phyloP scores from a whole-genome alignment of 768 basidiomycete species.

The Mycena indigotica region DNA sequence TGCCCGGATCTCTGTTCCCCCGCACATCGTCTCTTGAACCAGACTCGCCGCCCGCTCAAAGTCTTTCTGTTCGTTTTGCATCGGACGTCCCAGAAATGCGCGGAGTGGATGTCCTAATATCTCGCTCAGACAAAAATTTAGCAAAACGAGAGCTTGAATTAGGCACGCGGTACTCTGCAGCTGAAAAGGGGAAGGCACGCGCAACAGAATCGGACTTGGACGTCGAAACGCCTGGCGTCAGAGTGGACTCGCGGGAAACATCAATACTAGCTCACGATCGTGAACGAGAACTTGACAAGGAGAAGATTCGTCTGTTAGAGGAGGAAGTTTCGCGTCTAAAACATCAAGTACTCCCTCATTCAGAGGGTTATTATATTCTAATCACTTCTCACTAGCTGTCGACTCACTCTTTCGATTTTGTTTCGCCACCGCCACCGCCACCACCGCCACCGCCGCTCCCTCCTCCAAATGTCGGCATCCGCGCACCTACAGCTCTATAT shows the following conservation, averaged over 20 bases:
- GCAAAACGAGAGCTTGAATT: constrained; percentile 1
- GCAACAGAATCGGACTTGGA: constrained; percentile 28
- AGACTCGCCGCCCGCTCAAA: constrained; percentile 27
- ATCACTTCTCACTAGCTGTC: constrained; percentile 1
- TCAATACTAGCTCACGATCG: constrained; percentile 45
- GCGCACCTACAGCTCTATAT: constrained; percentile 45
- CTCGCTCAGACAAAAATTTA: background rate
- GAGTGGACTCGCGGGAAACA: constrained; percentile 39
- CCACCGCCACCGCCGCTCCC: constrained; percentile 50
- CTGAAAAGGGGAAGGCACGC: constrained; percentile 51
- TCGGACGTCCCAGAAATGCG: constrained; percentile 12
- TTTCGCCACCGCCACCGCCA: constrained; percentile 41
- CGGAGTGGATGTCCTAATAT: background rate
- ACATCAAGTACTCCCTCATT: constrained; percentile 49
- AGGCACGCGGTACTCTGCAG: constrained; percentile 18
- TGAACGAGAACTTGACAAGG: constrained; percentile 61
- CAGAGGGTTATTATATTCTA: too few species aligned
- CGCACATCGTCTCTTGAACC: constrained; percentile 70
- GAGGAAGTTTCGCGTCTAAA: constrained; percentile 63
- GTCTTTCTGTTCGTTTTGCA: constrained; percentile 45
- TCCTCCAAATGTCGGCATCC: constrained; percentile 34
- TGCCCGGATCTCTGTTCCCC: constrained; percentile 81
- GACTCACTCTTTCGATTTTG: background rate
- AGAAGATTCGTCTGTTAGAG: constrained; percentile 63
- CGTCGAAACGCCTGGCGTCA: background rate